phyloP scores from a whole-genome alignment of 2,329 filamentous ascomycete genomes.

The Aspergillus sp. region DNA sequence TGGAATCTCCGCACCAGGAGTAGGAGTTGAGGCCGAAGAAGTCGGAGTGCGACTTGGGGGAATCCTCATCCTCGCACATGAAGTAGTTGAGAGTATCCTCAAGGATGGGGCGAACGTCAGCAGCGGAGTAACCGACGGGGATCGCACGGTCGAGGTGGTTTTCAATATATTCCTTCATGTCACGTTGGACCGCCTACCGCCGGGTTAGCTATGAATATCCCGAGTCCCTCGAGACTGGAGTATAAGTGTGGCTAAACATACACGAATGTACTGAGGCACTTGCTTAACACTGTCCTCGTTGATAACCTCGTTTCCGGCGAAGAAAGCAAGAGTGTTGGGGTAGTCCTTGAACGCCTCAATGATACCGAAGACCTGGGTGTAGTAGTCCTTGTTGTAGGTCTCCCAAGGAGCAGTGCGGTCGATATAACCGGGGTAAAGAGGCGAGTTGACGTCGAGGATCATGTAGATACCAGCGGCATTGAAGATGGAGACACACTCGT shows the following conservation, averaged over 20 bases:
- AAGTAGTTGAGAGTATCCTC: slow-evolving; percentile 62
- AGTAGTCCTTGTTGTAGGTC: slow-evolving; percentile 57
- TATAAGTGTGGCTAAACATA: slow-evolving; percentile 26
- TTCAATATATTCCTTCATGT: slow-evolving; percentile 67
- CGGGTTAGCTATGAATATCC: not conserved
- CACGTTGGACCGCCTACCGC: slow-evolving; percentile 58
- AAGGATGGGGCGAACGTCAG: slow-evolving; percentile 62
- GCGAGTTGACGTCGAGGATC: slow-evolving; percentile 65
- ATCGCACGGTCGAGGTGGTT: slow-evolving; percentile 58
- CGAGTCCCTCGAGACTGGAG: not conserved
- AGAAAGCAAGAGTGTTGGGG: slow-evolving; percentile 66
- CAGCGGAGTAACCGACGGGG: slow-evolving; percentile 68
- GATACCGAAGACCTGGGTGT: slow-evolving; percentile 60
- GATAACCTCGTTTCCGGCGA: slow-evolving; percentile 68
- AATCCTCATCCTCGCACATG: slow-evolving; percentile 53
- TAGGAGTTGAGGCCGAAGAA: slow-evolving; percentile 69
- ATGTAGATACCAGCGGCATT: slow-evolving; percentile 67
- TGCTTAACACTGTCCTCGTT: slow-evolving; percentile 57
- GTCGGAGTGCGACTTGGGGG: slow-evolving; percentile 56
- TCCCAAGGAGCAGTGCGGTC: slow-evolving; percentile 56
- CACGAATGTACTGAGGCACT: slow-evolving; percentile 59
- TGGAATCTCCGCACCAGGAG: slow-evolving; percentile 65
- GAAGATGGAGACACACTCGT: slow-evolving; percentile 64
- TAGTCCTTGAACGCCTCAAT: slow-evolving; percentile 68
- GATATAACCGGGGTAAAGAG: slow-evolving; percentile 55